These are phyloP conservation scores for Pterulicium gracile DNA, from an alignment of 1,284 basidiomycete genomes.

Conservation along the genomic window DNA sequence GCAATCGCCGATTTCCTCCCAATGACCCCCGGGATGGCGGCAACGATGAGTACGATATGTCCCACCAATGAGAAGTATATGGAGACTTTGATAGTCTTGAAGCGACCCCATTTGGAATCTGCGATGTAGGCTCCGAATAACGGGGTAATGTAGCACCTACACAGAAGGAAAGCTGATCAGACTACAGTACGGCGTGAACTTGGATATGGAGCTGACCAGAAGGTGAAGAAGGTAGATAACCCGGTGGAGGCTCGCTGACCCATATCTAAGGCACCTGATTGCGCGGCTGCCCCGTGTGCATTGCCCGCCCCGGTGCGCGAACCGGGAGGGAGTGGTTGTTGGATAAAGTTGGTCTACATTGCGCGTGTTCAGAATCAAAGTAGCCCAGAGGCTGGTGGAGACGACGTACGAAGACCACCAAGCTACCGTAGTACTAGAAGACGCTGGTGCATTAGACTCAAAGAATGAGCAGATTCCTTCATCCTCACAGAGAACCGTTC, in stretches of 20 bases:
- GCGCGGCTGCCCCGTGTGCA: conserved; percentile 26
- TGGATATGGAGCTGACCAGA: conserved; percentile 34
- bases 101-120: conserved; percentile 68
- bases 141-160: conserved; percentile 47
- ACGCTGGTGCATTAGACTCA: conserved; percentile 3
- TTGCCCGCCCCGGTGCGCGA: conserved; percentile 57
- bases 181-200: conserved; percentile 10
- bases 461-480: not conserved
- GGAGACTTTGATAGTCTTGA: conserved; percentile 57
- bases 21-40: conserved; percentile 64
- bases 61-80: conserved; percentile 49
- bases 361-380: not conserved
- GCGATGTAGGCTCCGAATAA: conserved; percentile 64
- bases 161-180: not conserved
- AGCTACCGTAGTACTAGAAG: conserved; percentile 27
- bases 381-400: no score
- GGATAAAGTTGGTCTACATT: conserved; percentile 60
- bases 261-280: conserved; percentile 62
- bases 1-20: conserved; percentile 47
- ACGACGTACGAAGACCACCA: conserved; percentile 36
- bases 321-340: conserved; percentile 52
- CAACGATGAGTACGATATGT: conserved; percentile 67
- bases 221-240: conserved; percentile 51
- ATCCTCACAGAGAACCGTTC: conserved; percentile 62
- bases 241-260: conserved; percentile 64